A percentile compares a stretch with the other conserved stretches of the same genome.
Evolutionary conservation across 805 yeast genomes (phyloP).

Genomic region (Dipodascus geniculatus): DNA sequence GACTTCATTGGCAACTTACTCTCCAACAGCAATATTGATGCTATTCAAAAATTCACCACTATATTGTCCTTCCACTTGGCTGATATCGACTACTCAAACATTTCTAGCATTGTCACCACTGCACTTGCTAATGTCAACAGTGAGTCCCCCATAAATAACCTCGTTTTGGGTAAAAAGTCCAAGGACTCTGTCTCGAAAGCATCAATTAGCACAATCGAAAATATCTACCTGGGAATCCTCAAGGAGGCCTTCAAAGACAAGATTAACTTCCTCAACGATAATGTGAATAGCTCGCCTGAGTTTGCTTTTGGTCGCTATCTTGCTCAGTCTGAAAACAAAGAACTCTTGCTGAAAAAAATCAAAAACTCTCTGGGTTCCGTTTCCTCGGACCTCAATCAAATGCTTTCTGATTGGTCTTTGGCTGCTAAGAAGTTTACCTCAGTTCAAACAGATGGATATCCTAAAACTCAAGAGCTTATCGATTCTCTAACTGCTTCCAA

Average conservation of each 20-base stretch:
- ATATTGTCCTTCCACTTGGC: background rate
- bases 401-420: slow-evolving; percentile 61
- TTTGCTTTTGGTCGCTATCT: slow-evolving; percentile 75
- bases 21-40: background rate
- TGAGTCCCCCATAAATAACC: background rate
- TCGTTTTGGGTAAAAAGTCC: slow-evolving; percentile 7
- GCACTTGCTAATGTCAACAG: background rate
- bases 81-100: background rate
- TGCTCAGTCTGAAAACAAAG: slow-evolving; percentile 40
- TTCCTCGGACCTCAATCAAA: slow-evolving; percentile 39
- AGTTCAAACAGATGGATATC: slow-evolving; percentile 19
- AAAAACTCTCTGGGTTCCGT: slow-evolving; percentile 30
- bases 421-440: slow-evolving; percentile 21
- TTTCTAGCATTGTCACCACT: background rate
- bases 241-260: slow-evolving; percentile 50
- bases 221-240: slow-evolving; percentile 66
- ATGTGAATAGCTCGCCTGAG: slow-evolving; percentile 54
- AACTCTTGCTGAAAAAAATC: slow-evolving; percentile 34
- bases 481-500: slow-evolving; percentile 22
- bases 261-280: slow-evolving; percentile 48
- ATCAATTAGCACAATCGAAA: slow-evolving; percentile 47
- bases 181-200: slow-evolving; percentile 30
- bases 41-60: background rate
- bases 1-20: background rate
- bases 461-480: slow-evolving; percentile 27